Percentiles rank a stretch among this genome's conserved stretches.
These are phyloP conservation scores for Mortierella sp. DNA, from an alignment of 371 early-diverging fungal genomes.

Conservation along the genomic window DNA sequence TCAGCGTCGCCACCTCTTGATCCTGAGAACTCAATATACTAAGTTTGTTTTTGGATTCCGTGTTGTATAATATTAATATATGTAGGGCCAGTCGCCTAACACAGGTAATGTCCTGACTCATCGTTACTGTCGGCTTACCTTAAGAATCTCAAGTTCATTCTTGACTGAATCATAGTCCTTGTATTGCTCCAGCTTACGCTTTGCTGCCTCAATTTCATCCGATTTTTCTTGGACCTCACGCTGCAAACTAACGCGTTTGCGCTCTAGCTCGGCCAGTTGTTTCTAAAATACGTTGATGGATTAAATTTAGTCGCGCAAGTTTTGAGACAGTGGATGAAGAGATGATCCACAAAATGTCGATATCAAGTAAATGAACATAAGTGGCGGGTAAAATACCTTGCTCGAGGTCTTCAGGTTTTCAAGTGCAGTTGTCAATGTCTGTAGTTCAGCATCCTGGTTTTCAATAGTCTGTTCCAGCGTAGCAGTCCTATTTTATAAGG, in stretches of 20 bases:
- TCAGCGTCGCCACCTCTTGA: slow-evolving; percentile 45
- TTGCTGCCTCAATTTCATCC: slow-evolving; percentile 67
- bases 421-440: slow-evolving; percentile 29
- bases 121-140: slow-evolving; percentile 59
- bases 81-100: background rate
- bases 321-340: background rate
- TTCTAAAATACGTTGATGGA: slow-evolving; percentile 13
- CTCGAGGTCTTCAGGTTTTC: slow-evolving; percentile 36
- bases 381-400: slow-evolving; percentile 15
- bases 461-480: slow-evolving; percentile 51
- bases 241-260: slow-evolving; percentile 28
- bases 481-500: slow-evolving; percentile 19
- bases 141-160: slow-evolving; percentile 87
- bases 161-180: slow-evolving; percentile 90
- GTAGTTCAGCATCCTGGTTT: slow-evolving; percentile 47
- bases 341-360: background rate
- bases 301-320: no score
- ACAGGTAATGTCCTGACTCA: background rate
- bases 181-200: slow-evolving; percentile 63
- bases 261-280: slow-evolving; percentile 35
- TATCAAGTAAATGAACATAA: background rate
- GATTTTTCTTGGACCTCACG: slow-evolving; percentile 55
- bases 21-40: slow-evolving; percentile 52
- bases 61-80: background rate
- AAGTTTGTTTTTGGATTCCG: background rate